Evolutionary conservation across 2,329 filamentous ascomycete genomes (phyloP), one percentile per base, ranked within the genome.

Genomic region (Clonostachys rhizophaga): DNA sequence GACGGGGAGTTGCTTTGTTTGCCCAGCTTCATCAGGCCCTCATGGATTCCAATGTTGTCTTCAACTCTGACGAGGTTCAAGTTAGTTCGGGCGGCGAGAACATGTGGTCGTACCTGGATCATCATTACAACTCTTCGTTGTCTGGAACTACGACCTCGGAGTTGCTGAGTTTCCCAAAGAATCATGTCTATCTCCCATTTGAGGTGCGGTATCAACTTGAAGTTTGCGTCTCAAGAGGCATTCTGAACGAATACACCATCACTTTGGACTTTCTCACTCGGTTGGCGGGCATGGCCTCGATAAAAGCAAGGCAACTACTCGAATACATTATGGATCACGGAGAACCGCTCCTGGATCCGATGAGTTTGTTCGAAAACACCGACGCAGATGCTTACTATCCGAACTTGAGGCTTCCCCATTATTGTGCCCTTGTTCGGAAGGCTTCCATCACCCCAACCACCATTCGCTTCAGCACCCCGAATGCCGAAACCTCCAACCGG

Each of bases 151-250:
- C 24, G 10, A 30, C 24, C 24, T 30, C 24, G 24, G 18, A 11
- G 49, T 54, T 11, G 51, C 50, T 12, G 46, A 47, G 1, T 40
- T 49, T 7, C 44, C 47, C 24, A 30, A 30, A 30, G 24, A 30
- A 30, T 6, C 44, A 50, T n/a, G 45, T 63, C 11, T 56, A 63
- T 33, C 71, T 92, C 5, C 69, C 80, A 0, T 96, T 91, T 51
- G 69, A 82, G 1, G 80, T 96, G 2, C 80, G 89, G 14, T 99
- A 97, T 59, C 91, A 96, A 61, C 78, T 99, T 0, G 92, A 99
- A 63, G 91, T 90, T 0, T 97, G 92, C 60, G 76, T 97, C n/a
- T 95, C 91, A 0, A 81, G 86, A 30, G 83, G 84, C 1, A 74
- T 83, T 20, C 68, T 99, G 12, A 86, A 85, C 46, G 92, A 96